Percentiles rank a stretch among this genome's conserved stretches.
These are phyloP conservation scores for Ceratocystis papillata DNA, from an alignment of 2,329 filamentous ascomycete genomes.

Conservation along the genomic window DNA sequence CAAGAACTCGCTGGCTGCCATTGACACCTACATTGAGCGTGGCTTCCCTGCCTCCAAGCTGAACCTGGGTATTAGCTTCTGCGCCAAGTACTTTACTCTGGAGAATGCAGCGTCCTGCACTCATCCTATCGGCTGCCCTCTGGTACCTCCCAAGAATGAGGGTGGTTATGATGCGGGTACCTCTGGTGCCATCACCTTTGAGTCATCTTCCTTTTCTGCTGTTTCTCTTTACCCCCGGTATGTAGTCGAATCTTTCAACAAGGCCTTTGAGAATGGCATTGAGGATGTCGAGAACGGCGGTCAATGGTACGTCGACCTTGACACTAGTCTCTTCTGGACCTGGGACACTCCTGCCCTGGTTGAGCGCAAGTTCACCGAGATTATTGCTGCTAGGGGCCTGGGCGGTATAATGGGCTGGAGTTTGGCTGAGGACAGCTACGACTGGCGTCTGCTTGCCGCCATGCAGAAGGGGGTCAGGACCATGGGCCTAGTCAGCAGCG, in stretches of 20 bases:
- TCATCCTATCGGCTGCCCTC: conserved; percentile 43
- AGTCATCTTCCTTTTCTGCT: background rate
- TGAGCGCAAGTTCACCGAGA: conserved; percentile 47
- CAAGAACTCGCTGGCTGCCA: conserved; percentile 40
- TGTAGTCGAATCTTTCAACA: background rate
- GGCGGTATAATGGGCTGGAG: conserved; percentile 72
- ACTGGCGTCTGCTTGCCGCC: background rate
- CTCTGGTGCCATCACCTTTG: conserved; percentile 1
- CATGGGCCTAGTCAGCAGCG: background rate
- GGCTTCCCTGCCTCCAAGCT: conserved; percentile 37
- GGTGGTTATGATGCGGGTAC: too few species aligned
- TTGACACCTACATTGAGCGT: conserved; percentile 43
- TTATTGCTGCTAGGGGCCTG: conserved; percentile 46
- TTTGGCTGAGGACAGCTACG: conserved; percentile 50
- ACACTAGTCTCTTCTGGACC: conserved; percentile 56
- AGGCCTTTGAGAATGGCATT: background rate
- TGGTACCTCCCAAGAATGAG: conserved; percentile 41
- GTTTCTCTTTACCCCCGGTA: background rate
- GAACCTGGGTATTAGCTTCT: conserved; percentile 55
- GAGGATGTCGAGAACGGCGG: conserved; percentile 51
- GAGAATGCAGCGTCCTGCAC: conserved; percentile 33
- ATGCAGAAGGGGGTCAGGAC: background rate
- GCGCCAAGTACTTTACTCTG: conserved; percentile 53
- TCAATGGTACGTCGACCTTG: conserved; percentile 56
- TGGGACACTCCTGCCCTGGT: conserved; percentile 58